Conservation (phyloP, 257 asterid species). For the Solanum pennellii region DNA sequence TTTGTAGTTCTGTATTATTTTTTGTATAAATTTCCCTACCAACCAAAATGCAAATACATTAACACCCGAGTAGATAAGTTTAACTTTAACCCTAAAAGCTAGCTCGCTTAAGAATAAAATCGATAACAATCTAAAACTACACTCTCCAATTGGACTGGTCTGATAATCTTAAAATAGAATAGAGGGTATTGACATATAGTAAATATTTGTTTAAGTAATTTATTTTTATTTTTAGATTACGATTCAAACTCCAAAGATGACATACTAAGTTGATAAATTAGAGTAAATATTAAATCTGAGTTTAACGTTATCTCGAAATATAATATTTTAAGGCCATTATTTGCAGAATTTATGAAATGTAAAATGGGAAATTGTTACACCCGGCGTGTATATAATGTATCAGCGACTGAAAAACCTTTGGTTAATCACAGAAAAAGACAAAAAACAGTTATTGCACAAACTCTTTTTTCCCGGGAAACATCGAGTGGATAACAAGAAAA, state of each 20-base stretch:
- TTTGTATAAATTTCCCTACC: neutral
- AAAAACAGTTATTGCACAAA: neutral
- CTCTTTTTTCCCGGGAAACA: neutral
- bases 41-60: no score
- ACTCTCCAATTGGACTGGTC: neutral
- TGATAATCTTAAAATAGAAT: no score
- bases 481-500: neutral
- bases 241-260: neutral
- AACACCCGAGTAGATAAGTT: no score
- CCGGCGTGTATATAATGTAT: neutral
- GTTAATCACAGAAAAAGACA: neutral
- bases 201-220: neutral
- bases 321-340: neutral
- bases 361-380: neutral
- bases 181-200: fast-evolving
- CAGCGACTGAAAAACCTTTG: neutral
- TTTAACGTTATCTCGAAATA: neutral
- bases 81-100: fast-evolving
- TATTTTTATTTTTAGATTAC: fast-evolving
- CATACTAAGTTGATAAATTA: neutral
- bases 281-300: neutral
- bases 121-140: neutral
- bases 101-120: no score
- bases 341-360: neutral
- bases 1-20: neutral